phyloP scores from a whole-genome alignment of 352 stramenopile species.

The Phytophthora cajani region DNA sequence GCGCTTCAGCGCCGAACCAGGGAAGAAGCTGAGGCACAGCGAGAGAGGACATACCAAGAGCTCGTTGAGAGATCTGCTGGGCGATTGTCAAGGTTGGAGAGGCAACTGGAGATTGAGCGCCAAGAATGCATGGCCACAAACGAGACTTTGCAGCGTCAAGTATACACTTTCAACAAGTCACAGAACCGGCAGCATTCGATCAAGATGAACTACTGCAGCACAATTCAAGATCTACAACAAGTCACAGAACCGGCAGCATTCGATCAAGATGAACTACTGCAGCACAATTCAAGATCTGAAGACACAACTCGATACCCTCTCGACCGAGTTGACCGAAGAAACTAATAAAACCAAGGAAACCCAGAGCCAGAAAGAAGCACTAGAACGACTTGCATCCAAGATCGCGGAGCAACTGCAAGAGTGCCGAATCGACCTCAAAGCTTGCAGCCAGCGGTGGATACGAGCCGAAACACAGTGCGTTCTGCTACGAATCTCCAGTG shows the following conservation, averaged over 20 bases:
- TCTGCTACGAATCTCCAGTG: conserved; percentile 16
- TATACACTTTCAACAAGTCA: conserved; percentile 15
- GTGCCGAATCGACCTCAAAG: conserved; percentile 19
- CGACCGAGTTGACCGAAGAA: conserved; percentile 1
- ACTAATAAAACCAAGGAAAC: neutral
- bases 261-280: conserved; percentile 20
- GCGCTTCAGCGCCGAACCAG: conserved; percentile 4
- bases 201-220: conserved; percentile 17
- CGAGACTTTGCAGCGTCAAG: conserved; percentile 26
- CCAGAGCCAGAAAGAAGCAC: neutral
- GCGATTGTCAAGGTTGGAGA: conserved; percentile 9
- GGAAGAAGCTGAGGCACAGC: neutral
- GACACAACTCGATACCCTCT: conserved; percentile 5
- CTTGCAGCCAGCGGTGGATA: conserved; percentile 16
- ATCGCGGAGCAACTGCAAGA: conserved; percentile 17
- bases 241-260: conserved; percentile 18
- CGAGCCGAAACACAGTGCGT: conserved; percentile 20
- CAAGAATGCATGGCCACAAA: conserved; percentile 19
- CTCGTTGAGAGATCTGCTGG: conserved; percentile 4
- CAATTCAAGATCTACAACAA: conserved; percentile 22
- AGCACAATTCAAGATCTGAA: conserved; percentile 23
- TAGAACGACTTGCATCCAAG: neutral
- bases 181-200: conserved; percentile 21
- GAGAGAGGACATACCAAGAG: neutral
- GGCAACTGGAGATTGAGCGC: conserved; percentile 15